Evolutionary conservation across 2,329 filamentous ascomycete genomes (phyloP), one percentile per base, ranked within the genome.

Genomic region (Aspergillus fischeri): DNA sequence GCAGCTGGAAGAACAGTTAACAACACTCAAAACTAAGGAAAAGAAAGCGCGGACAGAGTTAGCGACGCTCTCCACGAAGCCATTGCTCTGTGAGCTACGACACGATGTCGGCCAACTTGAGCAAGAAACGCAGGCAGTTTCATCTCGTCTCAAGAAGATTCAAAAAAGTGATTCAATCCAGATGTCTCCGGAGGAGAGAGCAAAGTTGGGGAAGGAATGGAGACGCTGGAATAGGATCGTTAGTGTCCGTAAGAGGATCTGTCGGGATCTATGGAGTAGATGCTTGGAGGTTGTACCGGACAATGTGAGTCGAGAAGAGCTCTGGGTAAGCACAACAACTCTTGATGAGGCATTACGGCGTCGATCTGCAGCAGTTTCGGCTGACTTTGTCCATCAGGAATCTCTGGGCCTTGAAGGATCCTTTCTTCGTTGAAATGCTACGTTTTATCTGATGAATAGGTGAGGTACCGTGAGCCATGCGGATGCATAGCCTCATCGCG

Each of bases 1-100:
- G 10, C 60, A 69, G 38, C 75, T 86, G 11, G 77, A 77, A 53
- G 71, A 76, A 4, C 68, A 76, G 20, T 77, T 83, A 38, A 66
- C 74, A 2, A 63, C 65, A 1, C 71, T 83, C 20, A 79, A 77
- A 59, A 63, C 69, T 7, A 73, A 75, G 17, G 77, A 83, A 63
- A 81, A 83, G 59, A 71, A 73, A 9, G 73, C 81, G n/a, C 81
- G 80, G 59, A 64, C 70, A 24, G 72, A 78, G 3, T 74, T 84
- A 44, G 71, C 75, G 5, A 70, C 75, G 1, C 73, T 84, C 9
- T 75, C 75, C 47, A 73, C 77, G 10, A 77, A 77, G 10, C 77
- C 84, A 17, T 80, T 82, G 17, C 78, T 82, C 2, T 68, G 76
- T 0, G 78, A 83, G 38, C 77, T 87, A 20, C 73, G 77, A 8